Base-by-base conservation (phyloP, 2,329 filamentous ascomycete genomes). In the Cytospora paraplurivora region DNA sequence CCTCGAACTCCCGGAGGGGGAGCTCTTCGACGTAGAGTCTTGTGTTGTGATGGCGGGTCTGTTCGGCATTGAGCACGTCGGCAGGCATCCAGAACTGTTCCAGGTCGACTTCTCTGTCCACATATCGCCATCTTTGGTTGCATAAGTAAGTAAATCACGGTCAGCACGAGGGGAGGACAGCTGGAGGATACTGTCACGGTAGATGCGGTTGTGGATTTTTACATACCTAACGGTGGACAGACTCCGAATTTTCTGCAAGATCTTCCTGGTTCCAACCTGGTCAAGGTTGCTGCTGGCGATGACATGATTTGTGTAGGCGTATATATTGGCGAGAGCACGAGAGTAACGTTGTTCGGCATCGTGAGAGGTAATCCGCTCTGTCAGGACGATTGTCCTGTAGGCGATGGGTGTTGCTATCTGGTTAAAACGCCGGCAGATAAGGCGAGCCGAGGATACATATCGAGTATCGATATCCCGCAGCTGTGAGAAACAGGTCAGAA, bases 331-430 rank as follows among this genome's bases (percentile, higher is more conserved):
- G 27, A 78, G 68, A 8, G 74, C 71, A 4, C 69, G 62, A 4
- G 76, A 73, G 57, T 76, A 75, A 11, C 67, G 67, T 15, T 62
- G 67, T 49, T 75, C 72, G n/a, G 75, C 73, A 56, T 73, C 69
- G 7, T 70, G 70, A 12, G 71, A 70, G 55, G 80, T 71, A 13
- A 82, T 74, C 44, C 67, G 63, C 50, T 74, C 70, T 57, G 76
- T 81, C 21, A 82, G 67, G 1, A 68, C 68, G 27, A 82, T 61
- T 10, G 69, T 72, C 37, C 73, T 73, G 68, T 81, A 82, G 47
- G 72, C 69, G 27, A 81, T 75, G 0, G 80, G 80, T 12, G 75
- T 78, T 47, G 76, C 74, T 49, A 82, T 75, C 17, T 72, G 71
- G 60, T 80, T 71, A 54, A 81, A 75, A 38, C 75, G 72, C 57